These are phyloP conservation scores for Spergularia bocconei DNA, from an alignment of 148 eudicot genomes.

Conservation along the genomic window DNA sequence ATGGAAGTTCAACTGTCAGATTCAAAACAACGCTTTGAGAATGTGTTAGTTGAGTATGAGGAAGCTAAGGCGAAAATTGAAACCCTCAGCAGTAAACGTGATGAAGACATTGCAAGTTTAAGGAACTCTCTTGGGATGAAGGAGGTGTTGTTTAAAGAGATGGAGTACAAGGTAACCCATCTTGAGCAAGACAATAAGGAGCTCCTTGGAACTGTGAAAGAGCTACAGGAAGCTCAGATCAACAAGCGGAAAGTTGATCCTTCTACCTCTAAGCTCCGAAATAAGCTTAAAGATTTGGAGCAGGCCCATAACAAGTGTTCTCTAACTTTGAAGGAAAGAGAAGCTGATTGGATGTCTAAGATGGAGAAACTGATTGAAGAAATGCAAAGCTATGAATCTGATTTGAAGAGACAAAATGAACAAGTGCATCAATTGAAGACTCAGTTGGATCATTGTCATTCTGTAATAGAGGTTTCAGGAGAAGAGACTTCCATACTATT, in stretches of 20 bases:
- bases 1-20: conserved; percentile 61
- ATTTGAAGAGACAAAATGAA: conserved; percentile 42
- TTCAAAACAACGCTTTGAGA: conserved; percentile 46
- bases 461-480: conserved; percentile 45
- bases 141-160: conserved; percentile 48
- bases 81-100: conserved; percentile 46
- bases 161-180: conserved; percentile 48
- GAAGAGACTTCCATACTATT: conserved; percentile 49
- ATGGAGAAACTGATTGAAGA: conserved; percentile 45
- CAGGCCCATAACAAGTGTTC: conserved; percentile 48
- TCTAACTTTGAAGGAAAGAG: conserved; percentile 50
- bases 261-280: conserved; percentile 43
- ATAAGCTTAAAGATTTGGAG: conserved; percentile 53
- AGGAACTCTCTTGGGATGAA: conserved; percentile 49
- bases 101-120: conserved; percentile 56
- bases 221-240: conserved; percentile 62
- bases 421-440: conserved; percentile 40
- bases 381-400: conserved; percentile 32
- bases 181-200: conserved; percentile 71
- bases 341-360: conserved; percentile 55
- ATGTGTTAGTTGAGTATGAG: conserved; percentile 49
- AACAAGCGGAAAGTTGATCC: conserved; percentile 38
- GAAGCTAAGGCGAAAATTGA: conserved; percentile 53
- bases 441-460: conserved; percentile 52
- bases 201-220: conserved; percentile 51